These are phyloP conservation scores for Schizosaccharomyces versatilis DNA, from an alignment of 1,139 yeast species.

Conservation along the genomic window DNA sequence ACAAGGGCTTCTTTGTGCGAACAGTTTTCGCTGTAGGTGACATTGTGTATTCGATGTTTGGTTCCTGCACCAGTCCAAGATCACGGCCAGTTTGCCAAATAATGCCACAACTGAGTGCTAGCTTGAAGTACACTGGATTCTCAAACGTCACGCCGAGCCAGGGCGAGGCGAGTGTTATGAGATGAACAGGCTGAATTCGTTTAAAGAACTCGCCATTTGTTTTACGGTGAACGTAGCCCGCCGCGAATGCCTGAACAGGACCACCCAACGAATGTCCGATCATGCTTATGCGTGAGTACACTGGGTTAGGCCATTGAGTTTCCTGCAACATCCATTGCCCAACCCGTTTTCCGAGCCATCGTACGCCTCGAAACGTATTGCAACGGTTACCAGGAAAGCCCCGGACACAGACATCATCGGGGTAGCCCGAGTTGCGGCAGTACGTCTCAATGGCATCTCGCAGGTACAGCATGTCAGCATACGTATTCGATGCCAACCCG, in stretches of 20 bases:
- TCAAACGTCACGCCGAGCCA: slow-evolving; percentile 65
- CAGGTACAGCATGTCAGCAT: slow-evolving; percentile 69
- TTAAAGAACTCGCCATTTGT: slow-evolving; percentile 21
- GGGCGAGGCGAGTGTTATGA: slow-evolving; percentile 71
- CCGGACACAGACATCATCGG: slow-evolving; percentile 45
- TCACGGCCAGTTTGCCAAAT: slow-evolving; percentile 91
- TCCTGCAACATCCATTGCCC: slow-evolving; percentile 31
- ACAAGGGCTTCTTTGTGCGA: slow-evolving; percentile 30
- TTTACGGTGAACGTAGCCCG: slow-evolving; percentile 36
- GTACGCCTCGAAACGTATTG: slow-evolving; percentile 74
- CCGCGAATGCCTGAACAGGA: slow-evolving; percentile 67
- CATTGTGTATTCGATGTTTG: slow-evolving; percentile 18
- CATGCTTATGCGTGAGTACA: slow-evolving; percentile 48
- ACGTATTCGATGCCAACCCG: slow-evolving; percentile 73
- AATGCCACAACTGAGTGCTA: slow-evolving; percentile 68
- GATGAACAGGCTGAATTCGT: slow-evolving; percentile 47
- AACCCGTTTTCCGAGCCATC: slow-evolving; percentile 59
- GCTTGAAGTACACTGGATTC: slow-evolving; percentile 67
- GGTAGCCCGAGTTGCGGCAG: slow-evolving; percentile 33
- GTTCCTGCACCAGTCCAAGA: slow-evolving; percentile 30
- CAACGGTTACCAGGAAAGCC: slow-evolving; percentile 73
- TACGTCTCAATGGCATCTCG: slow-evolving; percentile 33
- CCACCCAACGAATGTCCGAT: slow-evolving; percentile 91
- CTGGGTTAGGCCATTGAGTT: slow-evolving; percentile 11
- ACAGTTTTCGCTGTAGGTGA: not conserved